Percentiles rank a stretch among this genome's conserved stretches.
These are phyloP conservation scores for Kuraishia molischiana DNA, from an alignment of 805 yeast genomes.

Conservation along the genomic window DNA sequence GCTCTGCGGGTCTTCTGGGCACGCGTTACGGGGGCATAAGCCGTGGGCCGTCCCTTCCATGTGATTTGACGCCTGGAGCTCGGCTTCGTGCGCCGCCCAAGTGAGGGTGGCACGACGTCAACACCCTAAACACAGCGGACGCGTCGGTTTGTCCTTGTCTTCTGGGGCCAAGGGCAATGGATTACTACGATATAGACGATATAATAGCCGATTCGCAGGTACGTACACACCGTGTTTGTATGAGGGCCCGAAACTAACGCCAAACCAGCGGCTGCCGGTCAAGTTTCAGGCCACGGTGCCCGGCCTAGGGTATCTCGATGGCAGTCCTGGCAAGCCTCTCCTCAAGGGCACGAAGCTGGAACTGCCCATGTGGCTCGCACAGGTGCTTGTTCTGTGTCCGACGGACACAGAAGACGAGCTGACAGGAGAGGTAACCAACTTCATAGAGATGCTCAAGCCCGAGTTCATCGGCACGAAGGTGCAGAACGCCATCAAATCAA, in stretches of 20 bases:
- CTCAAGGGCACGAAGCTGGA: constrained; percentile 56
- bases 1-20: too few species aligned
- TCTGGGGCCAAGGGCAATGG: too few species aligned
- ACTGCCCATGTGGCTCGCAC: constrained; percentile 86
- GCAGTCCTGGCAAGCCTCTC: constrained; percentile 58
- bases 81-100: too few species aligned
- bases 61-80: too few species aligned
- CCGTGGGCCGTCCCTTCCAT: too few species aligned
- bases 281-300: constrained; percentile 71
- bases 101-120: too few species aligned
- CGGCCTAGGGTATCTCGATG: constrained; percentile 81
- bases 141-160: too few species aligned
- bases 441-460: constrained; percentile 63
- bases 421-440: constrained; percentile 30
- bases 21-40: too few species aligned
- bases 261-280: constrained; percentile 54
- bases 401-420: constrained; percentile 22
- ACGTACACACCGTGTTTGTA: constrained; percentile 10
- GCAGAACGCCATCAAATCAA: constrained; percentile 74
- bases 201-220: constrained; percentile 57
- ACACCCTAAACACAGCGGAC: too few species aligned
- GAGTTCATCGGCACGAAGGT: constrained; percentile 56
- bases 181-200: constrained; percentile 70
- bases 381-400: constrained; percentile 50
- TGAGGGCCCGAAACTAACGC: constrained; percentile 2